Percentiles rank a stretch among this genome's conserved stretches.
phyloP scores from a whole-genome alignment of 1,284 basidiomycete genomes.

The Leccinum subatratum region DNA sequence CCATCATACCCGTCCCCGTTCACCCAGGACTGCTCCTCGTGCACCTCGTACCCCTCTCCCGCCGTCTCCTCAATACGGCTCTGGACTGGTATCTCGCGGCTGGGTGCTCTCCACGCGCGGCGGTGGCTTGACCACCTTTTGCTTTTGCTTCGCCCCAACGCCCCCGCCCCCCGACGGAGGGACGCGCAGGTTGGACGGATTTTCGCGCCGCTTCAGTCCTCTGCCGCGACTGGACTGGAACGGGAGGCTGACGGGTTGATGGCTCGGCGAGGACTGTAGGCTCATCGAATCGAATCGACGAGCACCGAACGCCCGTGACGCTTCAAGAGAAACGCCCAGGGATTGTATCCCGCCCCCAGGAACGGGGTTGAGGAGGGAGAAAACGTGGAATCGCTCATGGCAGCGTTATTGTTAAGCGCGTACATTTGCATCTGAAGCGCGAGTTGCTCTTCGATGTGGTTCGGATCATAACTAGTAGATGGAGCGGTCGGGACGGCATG shows the following conservation, averaged over 20 bases:
- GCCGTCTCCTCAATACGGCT: constrained; percentile 61
- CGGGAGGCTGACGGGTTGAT: constrained; percentile 60
- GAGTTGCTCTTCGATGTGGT: constrained; percentile 62
- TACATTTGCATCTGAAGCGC: constrained; percentile 71
- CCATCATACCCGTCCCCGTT: constrained; percentile 37
- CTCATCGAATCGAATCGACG: constrained; percentile 44
- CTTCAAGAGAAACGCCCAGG: constrained; percentile 64
- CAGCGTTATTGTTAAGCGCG: constrained; percentile 63
- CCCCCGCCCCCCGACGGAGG: constrained; percentile 19
- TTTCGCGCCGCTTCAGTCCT: constrained; percentile 36
- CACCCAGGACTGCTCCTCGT: constrained; percentile 37
- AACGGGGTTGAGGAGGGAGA: constrained; percentile 69
- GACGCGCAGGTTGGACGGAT: constrained; percentile 35
- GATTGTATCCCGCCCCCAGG: constrained; percentile 54
- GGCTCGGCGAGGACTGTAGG: constrained; percentile 69
- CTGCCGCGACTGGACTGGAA: constrained; percentile 38
- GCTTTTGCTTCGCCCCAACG: constrained; percentile 26
- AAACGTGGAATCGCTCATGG: constrained; percentile 65
- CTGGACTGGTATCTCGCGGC: constrained; percentile 72
- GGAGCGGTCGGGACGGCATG: constrained; percentile 39
- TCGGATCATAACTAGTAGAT: constrained; percentile 46
- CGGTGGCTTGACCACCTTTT: constrained; percentile 48
- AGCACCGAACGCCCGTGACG: constrained; percentile 42
- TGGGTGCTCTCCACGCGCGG: constrained; percentile 76
- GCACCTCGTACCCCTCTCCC: constrained; percentile 44